Conservation (phyloP, 352 stramenopile genomes). For the Globisporangium splendens region DNA sequence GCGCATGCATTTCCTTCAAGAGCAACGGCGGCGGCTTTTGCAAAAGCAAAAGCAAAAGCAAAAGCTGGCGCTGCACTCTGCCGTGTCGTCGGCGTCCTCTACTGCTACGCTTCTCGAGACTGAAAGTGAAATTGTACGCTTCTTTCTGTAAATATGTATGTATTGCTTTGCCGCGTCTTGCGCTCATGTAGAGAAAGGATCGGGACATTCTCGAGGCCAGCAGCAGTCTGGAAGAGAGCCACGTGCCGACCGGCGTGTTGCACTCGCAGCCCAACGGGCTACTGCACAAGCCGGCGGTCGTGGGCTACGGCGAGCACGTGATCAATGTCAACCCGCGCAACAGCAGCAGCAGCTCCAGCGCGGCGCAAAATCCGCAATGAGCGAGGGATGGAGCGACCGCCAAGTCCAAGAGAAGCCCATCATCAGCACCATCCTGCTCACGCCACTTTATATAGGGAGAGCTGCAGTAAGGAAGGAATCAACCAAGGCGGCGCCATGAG, state of each 20-base stretch:
- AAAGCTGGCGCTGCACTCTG: constrained; percentile 10
- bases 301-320: constrained; percentile 16
- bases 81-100: background rate
- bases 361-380: background rate
- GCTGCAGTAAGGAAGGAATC: no score
- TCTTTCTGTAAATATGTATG: constrained; percentile 15
- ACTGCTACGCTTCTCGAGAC: constrained; percentile 13
- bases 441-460: no score
- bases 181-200: constrained; percentile 18
- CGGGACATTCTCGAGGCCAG: constrained; percentile 18
- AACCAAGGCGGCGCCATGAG: no score
- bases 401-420: background rate
- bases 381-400: no score
- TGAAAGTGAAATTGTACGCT: constrained; percentile 20
- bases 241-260: background rate
- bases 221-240: constrained; percentile 3
- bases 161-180: background rate
- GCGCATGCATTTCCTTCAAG: constrained; percentile 19
- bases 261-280: constrained; percentile 9
- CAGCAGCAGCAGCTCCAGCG: constrained; percentile 12
- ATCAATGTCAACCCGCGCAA: constrained; percentile 17
- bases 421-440: no score
- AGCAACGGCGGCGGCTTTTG: constrained; percentile 13
- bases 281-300: constrained; percentile 10
- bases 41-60: constrained; percentile 14